Evolutionary conservation across 164 flowering plant species (phyloP), one percentile per base, ranked within the genome.

Genomic region (Vitis amurensis): DNA sequence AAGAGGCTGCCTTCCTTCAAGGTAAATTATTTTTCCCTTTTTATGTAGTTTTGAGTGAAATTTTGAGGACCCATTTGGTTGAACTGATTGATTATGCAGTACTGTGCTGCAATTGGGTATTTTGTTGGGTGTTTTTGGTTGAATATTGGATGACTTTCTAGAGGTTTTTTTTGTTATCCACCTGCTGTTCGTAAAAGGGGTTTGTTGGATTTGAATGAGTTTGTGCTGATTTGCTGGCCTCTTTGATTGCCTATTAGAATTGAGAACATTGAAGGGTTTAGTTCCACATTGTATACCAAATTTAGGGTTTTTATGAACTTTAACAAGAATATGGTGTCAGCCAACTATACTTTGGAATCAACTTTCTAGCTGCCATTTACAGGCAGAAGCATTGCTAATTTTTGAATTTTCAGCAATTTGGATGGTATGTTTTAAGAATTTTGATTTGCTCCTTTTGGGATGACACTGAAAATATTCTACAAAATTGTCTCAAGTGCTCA

Each of bases 1-100:
- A 72, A 74, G 70, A 70, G 55, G 3, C 68, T 63, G n/a, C 55
- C 1, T 23, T 65, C 80, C 57, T 67, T 77, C 58, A 81, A 81
- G 84, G 81, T 79, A 65, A 47, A 19, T 23, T 15, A 6, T 56
- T 17, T 11, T 6, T 63, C 11, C 11, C 56, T 31, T 53, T 27
- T 5, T 55, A 23, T 51, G 23, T n/a, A 1, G 11, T 70, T 63
- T 50, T 51, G 13, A 15, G 23, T 65, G 30, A 30, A 60, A 66
- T 63, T 73, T 14, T 30, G 58, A 59, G 31, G 9, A 55, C 70
- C 67, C 77, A 17, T 64, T 68, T 64, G 27, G 29, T 30, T 60
- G 11, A 47, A 9, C 48, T 56, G 73, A 9, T 16, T 27, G 23
- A 65, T 27, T 65, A 7, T 65, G 49, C 59, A 29, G 11, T 52